phyloP scores from a whole-genome alignment of 129 eudicot species.

The Rutidosis leptorrhynchoides region DNA sequence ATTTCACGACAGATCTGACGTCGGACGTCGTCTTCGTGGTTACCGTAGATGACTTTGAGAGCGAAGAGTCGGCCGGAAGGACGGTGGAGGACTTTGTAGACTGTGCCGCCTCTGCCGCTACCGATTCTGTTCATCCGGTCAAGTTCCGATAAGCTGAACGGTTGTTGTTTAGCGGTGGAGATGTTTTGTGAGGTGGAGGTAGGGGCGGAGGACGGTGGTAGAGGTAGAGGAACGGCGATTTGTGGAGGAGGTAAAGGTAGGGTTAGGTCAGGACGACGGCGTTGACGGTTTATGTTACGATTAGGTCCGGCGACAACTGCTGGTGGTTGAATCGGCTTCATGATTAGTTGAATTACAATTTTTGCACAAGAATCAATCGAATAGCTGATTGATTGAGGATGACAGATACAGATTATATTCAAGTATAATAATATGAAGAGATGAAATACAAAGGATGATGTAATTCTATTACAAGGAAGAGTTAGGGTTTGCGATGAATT shows the following conservation, averaged over 20 bases:
- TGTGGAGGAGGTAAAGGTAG: constrained; percentile 52
- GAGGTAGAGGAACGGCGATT: constrained; percentile 51
- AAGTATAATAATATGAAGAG: too few species aligned
- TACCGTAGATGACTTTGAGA: constrained; percentile 67
- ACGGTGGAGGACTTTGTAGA: constrained; percentile 71
- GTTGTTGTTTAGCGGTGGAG: constrained; percentile 7
- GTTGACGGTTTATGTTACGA: too few species aligned
- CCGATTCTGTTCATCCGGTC: constrained; percentile 67
- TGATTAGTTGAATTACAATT: too few species aligned
- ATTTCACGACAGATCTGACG: constrained; percentile 76
- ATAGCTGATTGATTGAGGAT: too few species aligned
- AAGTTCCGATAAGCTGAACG: constrained; percentile 46
- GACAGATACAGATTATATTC: too few species aligned
- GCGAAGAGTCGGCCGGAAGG: constrained; percentile 55
- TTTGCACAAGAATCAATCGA: too few species aligned
- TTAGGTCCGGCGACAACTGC: too few species aligned
- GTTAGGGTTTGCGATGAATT: too few species aligned
- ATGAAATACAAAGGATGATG: too few species aligned
- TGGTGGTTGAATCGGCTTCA: too few species aligned
- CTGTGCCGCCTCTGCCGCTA: constrained; percentile 78
- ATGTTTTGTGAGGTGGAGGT: constrained; percentile 24
- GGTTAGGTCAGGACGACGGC: constrained; percentile 62
- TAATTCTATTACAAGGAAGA: too few species aligned
- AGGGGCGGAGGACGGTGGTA: constrained; percentile 42
- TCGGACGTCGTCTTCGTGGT: constrained; percentile 66